Conservation (phyloP, 495 filamentous ascomycete genomes). For the Penicillium silybi region DNA sequence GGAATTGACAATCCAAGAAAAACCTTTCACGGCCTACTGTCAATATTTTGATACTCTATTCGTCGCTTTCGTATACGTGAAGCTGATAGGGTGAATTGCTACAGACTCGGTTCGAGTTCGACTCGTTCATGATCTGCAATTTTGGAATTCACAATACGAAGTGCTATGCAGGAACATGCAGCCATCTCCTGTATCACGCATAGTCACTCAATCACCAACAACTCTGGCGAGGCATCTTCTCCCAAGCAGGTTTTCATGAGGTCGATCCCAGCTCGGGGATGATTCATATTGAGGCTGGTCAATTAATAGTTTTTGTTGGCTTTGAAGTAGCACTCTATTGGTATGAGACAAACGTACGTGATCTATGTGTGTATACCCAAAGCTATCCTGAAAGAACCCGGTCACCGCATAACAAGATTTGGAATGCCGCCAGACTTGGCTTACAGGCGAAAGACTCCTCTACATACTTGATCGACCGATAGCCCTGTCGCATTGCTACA, state of each 20-base stretch:
- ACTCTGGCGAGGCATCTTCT: background rate
- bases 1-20: background rate
- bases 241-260: background rate
- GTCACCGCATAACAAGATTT: background rate
- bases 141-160: slow-evolving; percentile 6
- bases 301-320: too few species aligned
- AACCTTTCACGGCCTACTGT: too few species aligned
- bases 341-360: background rate
- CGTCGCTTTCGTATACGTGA: background rate
- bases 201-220: background rate
- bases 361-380: background rate
- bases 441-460: slow-evolving; percentile 47
- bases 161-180: slow-evolving; percentile 5
- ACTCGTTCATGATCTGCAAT: background rate
- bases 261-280: slow-evolving; percentile 3
- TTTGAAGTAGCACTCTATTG: too few species aligned
- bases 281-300: too few species aligned
- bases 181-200: slow-evolving; percentile 4
- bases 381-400: background rate
- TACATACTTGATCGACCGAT: slow-evolving; percentile 32
- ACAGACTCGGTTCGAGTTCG: background rate
- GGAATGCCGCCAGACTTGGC: background rate
- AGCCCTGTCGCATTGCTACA: slow-evolving; percentile 30
- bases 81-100: background rate
- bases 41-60: background rate